A percentile compares a stretch with the other conserved stretches of the same genome.
Conservation (phyloP, 345 rosid genomes). For the Lenwebbia sp. region DNA sequence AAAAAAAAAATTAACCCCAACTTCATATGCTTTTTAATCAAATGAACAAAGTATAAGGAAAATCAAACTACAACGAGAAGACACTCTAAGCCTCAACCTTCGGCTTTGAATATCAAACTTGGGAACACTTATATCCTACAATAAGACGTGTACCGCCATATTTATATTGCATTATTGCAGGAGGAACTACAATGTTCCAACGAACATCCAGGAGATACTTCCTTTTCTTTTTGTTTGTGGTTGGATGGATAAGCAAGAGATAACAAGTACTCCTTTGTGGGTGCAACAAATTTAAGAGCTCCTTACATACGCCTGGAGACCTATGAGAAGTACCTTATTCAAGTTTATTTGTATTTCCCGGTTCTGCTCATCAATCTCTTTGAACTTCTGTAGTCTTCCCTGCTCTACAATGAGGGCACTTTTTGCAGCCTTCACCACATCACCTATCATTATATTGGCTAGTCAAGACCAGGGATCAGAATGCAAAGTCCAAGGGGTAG, state of each 20-base stretch:
- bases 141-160: background rate
- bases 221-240: background rate
- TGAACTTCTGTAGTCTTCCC: slow-evolving; percentile 53
- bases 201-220: background rate
- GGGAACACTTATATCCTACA: background rate
- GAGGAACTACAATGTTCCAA: background rate
- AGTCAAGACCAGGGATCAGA: background rate
- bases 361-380: slow-evolving; percentile 40
- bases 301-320: background rate
- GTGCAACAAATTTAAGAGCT: background rate
- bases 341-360: slow-evolving; percentile 27
- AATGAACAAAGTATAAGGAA: background rate
- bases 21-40: background rate
- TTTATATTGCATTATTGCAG: background rate
- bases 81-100: background rate
- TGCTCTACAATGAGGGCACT: slow-evolving; percentile 57
- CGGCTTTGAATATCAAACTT: background rate
- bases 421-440: slow-evolving; percentile 51
- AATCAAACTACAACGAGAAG: background rate
- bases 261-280: background rate
- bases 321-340: slow-evolving; percentile 34
- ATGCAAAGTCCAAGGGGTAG: background rate
- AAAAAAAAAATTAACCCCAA: background rate
- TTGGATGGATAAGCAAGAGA: background rate
- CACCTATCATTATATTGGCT: slow-evolving; percentile 18